Evolutionary conservation across 2,329 filamentous ascomycete species (phyloP).

Genomic region (Colletotrichum simmondsii): DNA sequence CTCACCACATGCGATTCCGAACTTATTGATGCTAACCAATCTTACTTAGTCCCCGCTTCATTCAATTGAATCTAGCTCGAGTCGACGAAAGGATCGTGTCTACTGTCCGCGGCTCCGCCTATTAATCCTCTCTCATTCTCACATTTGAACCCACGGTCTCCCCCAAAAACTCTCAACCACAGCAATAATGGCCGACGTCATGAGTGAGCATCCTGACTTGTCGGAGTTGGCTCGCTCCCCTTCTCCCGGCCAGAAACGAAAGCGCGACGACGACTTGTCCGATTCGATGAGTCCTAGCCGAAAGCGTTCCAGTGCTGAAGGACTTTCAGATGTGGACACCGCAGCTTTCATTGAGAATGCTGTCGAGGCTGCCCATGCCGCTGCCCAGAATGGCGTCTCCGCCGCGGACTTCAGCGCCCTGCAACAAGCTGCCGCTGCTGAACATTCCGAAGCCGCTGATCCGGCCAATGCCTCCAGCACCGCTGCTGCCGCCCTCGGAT

Average conservation of each 20-base stretch:
- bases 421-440: conserved; percentile 61
- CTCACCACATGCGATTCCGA: background rate
- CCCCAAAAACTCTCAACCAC: background rate
- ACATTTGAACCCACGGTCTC: background rate
- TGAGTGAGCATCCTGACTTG: conserved; percentile 61
- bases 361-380: conserved; percentile 55
- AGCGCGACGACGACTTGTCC: conserved; percentile 58
- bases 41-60: background rate
- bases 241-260: conserved; percentile 64
- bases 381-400: conserved; percentile 53
- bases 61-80: background rate
- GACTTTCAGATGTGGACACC: conserved; percentile 53
- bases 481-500: conserved; percentile 67
- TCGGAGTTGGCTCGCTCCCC: conserved; percentile 46
- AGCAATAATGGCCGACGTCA: conserved; percentile 57
- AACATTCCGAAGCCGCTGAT: conserved; percentile 60
- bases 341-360: conserved; percentile 66
- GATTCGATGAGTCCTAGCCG: conserved; percentile 62
- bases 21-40: background rate
- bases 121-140: background rate
- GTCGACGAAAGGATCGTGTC: background rate
- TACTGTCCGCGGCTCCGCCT: background rate
- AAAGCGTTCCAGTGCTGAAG: conserved; percentile 60
- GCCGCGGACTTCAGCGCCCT: conserved; percentile 67
- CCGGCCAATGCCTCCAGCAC: conserved; percentile 67